Evolutionary conservation across 192 early-diverging fungal genomes (phyloP).

Genomic region (Linnemannia elongata): DNA sequence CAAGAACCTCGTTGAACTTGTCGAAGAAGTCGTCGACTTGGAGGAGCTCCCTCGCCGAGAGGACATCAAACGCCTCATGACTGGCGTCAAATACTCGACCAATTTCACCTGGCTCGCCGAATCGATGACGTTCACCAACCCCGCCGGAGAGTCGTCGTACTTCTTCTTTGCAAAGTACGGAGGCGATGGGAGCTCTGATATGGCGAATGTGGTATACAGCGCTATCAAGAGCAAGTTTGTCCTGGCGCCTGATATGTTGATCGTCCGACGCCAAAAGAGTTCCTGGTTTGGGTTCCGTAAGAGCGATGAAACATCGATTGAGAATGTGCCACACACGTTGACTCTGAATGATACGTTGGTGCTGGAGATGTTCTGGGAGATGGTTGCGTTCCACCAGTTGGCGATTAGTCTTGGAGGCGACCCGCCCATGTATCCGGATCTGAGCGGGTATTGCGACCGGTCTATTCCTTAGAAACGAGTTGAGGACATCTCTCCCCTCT

Average conservation of each 20-base stretch:
- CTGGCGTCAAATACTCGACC: conserved; percentile 25
- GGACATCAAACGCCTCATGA: conserved; percentile 17
- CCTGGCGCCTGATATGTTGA: conserved; percentile 23
- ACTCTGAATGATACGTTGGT: conserved; percentile 18
- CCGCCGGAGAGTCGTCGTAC: background rate
- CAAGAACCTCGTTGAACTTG: background rate
- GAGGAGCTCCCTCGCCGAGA: conserved; percentile 7
- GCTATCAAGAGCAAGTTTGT: conserved; percentile 1
- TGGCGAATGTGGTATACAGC: conserved; percentile 13
- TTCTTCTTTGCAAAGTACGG: conserved; percentile 24
- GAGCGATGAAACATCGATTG: background rate
- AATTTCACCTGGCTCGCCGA: conserved; percentile 31
- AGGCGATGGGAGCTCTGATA: background rate
- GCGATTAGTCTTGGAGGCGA: conserved; percentile 2
- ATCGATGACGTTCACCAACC: conserved; percentile 8
- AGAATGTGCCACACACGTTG: conserved; percentile 24
- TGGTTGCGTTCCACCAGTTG: conserved; percentile 31
- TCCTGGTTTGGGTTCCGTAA: background rate
- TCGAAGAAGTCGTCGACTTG: conserved; percentile 11
- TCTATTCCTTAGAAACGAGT: conserved; percentile 7
- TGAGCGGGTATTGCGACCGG: conserved; percentile 11
- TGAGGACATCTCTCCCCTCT: background rate
- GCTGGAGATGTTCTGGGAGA: conserved; percentile 35
- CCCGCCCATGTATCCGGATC: conserved; percentile 18
- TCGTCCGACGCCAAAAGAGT: conserved; percentile 4